Evolutionary conservation across 306 rosid species (phyloP).

Genomic region (Trifolium dubium): DNA sequence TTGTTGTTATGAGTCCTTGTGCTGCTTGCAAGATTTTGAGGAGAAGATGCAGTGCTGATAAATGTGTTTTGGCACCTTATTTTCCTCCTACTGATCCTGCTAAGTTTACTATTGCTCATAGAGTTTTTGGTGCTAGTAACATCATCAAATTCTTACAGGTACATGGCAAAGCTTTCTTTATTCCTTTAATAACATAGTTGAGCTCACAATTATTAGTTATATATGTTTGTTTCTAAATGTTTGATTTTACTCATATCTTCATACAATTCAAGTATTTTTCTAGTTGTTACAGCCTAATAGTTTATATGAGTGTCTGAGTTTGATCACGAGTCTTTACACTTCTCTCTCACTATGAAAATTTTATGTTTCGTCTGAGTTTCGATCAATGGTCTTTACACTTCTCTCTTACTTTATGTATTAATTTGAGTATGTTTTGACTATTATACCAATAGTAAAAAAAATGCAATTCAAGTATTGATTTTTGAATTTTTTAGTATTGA

Average conservation of each 20-base stretch:
- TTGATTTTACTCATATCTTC: not conserved
- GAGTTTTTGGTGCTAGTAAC: slow-evolving; percentile 97
- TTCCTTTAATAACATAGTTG: not conserved
- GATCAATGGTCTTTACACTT: too few relatives aligned
- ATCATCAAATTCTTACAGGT: slow-evolving; percentile 95
- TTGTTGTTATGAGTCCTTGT: slow-evolving; percentile 74
- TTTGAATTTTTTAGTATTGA: not conserved
- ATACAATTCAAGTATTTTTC: not conserved
- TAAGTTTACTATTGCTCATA: slow-evolving; percentile 92
- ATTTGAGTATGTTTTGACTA: too few relatives aligned
- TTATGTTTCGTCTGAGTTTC: too few relatives aligned
- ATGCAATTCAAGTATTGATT: not conserved
- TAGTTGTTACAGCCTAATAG: too few relatives aligned
- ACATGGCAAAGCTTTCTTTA: not conserved
- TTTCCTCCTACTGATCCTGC: slow-evolving; percentile 92
- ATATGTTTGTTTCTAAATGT: not conserved
- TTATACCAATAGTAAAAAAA: too few relatives aligned
- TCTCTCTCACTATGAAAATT: too few relatives aligned
- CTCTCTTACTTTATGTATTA: too few relatives aligned
- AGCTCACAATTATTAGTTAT: not conserved
- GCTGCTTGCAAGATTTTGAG: slow-evolving; percentile 95
- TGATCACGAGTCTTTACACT: too few relatives aligned
- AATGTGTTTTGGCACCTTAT: slow-evolving; percentile 89
- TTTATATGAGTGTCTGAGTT: too few relatives aligned
- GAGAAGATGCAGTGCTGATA: slow-evolving; percentile 77